These are phyloP conservation scores for Pichia scutulata DNA, from an alignment of 805 yeast genomes.

Conservation along the genomic window DNA sequence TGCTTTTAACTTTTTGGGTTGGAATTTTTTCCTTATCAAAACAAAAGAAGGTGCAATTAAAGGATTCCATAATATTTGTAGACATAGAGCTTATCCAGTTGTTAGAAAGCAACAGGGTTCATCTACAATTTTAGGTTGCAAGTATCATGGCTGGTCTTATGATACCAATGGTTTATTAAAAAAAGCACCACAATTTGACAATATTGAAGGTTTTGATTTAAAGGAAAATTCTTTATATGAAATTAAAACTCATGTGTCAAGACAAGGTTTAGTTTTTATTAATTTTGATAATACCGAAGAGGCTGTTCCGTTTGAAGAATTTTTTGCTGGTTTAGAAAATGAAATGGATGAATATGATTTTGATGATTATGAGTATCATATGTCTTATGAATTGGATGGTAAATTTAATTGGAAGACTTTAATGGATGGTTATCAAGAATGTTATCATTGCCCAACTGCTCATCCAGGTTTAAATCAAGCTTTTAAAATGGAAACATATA, in stretches of 20 bases:
- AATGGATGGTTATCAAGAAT: conserved; percentile 63
- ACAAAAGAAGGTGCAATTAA: conserved; percentile 44
- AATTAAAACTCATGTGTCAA: conserved; percentile 45
- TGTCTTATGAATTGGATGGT: conserved; percentile 58
- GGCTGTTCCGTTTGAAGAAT: conserved; percentile 41
- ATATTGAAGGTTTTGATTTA: conserved; percentile 50
- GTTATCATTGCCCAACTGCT: conserved; percentile 63
- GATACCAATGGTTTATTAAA: conserved; percentile 51
- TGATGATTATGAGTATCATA: conserved; percentile 53
- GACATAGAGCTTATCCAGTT: conserved; percentile 59
- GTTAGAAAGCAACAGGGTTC: conserved; percentile 52
- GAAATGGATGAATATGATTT: conserved; percentile 55
- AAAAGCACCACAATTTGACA: conserved; percentile 56
- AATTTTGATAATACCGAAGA: conserved; percentile 43
- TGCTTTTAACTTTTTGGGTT: conserved; percentile 42
- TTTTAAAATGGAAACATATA: conserved; percentile 57
- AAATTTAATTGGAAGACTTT: conserved; percentile 60
- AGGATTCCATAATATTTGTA: conserved; percentile 59
- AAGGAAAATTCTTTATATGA: conserved; percentile 48
- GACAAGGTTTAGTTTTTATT: conserved; percentile 50
- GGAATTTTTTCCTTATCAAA: conserved; percentile 49
- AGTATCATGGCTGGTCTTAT: conserved; percentile 61
- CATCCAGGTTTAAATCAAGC: conserved; percentile 54
- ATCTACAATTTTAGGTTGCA: conserved; percentile 50
- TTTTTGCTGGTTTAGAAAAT: conserved; percentile 41